phyloP scores from a whole-genome alignment of 2,329 filamentous ascomycete genomes.

The Aspergillus brunneoviolaceus region DNA sequence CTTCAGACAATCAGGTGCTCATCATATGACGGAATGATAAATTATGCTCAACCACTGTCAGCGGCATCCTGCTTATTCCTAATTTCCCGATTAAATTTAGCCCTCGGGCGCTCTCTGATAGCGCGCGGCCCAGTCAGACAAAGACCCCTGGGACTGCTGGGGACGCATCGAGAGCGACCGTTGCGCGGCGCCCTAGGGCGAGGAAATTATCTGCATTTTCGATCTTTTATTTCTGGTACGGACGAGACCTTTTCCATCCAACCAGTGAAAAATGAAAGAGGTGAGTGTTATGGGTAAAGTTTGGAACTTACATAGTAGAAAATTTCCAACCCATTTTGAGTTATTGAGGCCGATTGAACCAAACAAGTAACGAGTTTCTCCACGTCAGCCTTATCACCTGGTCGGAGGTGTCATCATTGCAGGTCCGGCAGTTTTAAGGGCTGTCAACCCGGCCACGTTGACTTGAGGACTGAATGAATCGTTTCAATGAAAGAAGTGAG shows the following conservation, averaged over 20 bases:
- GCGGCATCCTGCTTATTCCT: not conserved
- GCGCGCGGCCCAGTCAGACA: not conserved
- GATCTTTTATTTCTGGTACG: not conserved
- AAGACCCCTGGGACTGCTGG: not conserved
- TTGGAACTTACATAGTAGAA: no score
- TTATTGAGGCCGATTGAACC: not conserved
- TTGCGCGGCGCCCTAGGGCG: not conserved
- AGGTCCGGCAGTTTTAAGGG: not conserved
- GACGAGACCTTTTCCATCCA: no score
- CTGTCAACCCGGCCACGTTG: not conserved
- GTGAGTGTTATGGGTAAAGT: no score
- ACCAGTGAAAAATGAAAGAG: no score
- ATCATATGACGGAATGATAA: not conserved
- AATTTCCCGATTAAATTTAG: not conserved
- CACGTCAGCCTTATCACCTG: not conserved
- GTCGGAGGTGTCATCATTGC: not conserved
- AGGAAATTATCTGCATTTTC: not conserved
- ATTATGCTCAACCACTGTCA: not conserved
- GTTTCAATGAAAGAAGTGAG: not conserved
- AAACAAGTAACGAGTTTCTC: not conserved
- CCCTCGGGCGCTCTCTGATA: not conserved
- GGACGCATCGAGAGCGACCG: not conserved
- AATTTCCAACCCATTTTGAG: not conserved
- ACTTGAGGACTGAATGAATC: not conserved
- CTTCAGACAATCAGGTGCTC: not conserved